These are phyloP conservation scores for Aureobasidium sp. DNA, from an alignment of 2,329 filamentous ascomycete species.

Conservation along the genomic window DNA sequence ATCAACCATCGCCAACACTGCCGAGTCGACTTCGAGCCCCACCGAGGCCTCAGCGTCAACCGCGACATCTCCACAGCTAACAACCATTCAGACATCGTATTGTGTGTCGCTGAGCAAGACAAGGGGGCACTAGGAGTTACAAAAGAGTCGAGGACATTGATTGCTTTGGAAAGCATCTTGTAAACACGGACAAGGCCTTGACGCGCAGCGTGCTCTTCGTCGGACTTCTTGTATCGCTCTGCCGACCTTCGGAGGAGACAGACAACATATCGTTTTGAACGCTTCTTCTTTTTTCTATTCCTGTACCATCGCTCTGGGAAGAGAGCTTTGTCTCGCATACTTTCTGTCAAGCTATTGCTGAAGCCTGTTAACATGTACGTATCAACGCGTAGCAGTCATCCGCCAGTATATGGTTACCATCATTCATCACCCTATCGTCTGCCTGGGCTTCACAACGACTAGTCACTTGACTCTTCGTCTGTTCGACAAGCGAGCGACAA, in stretches of 20 bases:
- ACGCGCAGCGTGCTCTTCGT: not conserved
- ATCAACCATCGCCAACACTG: not conserved
- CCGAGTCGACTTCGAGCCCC: not conserved
- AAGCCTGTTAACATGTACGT: constrained; percentile 14
- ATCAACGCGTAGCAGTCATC: constrained; percentile 8
- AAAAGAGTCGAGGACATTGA: not conserved
- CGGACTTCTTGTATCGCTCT: constrained; percentile 8
- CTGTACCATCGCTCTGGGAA: constrained; percentile 1
- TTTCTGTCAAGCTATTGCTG: constrained; percentile 3
- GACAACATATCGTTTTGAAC: constrained; percentile 5
- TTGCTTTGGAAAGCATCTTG: constrained; percentile 10
- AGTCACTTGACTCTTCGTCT: not conserved
- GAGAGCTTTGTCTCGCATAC: not conserved
- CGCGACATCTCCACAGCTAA: not conserved
- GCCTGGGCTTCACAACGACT: not conserved
- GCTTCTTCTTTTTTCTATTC: constrained; percentile 8
- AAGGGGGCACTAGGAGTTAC: not conserved
- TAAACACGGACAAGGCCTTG: not conserved
- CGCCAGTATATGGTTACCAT: constrained; percentile 1
- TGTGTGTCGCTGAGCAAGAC: not conserved
- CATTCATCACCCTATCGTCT: not conserved
- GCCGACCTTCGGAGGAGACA: not conserved
- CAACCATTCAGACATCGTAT: not conserved
- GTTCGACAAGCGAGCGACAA: not conserved
- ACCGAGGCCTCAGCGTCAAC: not conserved